phyloP scores from a whole-genome alignment of 495 filamentous ascomycete genomes.

The Lophium mytilinum region DNA sequence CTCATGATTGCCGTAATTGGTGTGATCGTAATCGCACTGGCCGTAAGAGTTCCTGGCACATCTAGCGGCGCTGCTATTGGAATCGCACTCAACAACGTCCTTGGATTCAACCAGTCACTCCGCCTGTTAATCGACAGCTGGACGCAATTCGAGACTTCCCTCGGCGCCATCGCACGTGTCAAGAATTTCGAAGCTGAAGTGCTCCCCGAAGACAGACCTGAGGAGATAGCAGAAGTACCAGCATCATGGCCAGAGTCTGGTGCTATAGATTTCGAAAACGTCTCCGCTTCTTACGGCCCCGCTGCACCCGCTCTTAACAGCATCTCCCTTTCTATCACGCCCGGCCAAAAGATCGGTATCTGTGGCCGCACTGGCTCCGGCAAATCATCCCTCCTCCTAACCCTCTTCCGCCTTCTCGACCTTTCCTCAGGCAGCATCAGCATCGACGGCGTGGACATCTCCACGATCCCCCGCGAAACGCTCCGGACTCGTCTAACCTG shows the following conservation, averaged over 20 bases:
- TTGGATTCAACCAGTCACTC: neutral
- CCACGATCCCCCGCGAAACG: slow-evolving; percentile 40
- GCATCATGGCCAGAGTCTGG: slow-evolving; percentile 4
- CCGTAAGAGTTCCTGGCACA: neutral
- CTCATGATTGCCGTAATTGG: slow-evolving; percentile 34
- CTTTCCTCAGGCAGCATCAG: slow-evolving; percentile 35
- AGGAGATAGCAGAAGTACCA: neutral
- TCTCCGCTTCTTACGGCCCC: neutral
- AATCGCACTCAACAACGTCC: slow-evolving; percentile 8
- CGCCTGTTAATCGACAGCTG: slow-evolving; percentile 3
- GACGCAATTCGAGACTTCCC: slow-evolving; percentile 13
- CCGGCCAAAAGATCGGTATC: slow-evolving; percentile 53
- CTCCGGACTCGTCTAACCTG: slow-evolving; percentile 43
- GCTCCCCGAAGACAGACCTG: slow-evolving; percentile 24
- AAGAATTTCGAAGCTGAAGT: slow-evolving; percentile 1
- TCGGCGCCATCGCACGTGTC: slow-evolving; percentile 10
- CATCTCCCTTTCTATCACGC: slow-evolving; percentile 42
- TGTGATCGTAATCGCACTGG: neutral
- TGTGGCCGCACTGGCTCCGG: slow-evolving; percentile 35
- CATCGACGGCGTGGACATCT: slow-evolving; percentile 44
- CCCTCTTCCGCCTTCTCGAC: slow-evolving; percentile 48
- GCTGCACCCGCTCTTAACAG: slow-evolving; percentile 38
- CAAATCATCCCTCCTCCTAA: slow-evolving; percentile 43
- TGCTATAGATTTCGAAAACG: neutral
- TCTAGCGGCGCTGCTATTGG: neutral